A percentile compares a stretch with the other conserved stretches of the same genome.
Conservation (phyloP, 257 asterid genomes). For the Capsicum pubescens region DNA sequence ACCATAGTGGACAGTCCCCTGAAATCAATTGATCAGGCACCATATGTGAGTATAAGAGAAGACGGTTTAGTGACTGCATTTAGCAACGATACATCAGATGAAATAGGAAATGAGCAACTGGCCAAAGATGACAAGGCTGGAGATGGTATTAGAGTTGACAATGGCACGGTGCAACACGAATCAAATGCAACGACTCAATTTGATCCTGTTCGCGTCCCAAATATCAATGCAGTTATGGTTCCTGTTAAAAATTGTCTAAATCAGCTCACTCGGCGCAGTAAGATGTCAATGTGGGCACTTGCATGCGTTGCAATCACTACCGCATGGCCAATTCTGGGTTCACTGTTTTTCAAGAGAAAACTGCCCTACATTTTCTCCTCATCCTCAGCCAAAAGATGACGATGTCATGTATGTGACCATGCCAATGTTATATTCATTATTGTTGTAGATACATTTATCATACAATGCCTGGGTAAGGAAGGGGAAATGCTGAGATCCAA, state of each 20-base stretch:
- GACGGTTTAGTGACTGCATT: conserved; percentile 59
- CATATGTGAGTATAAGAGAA: conserved; percentile 52
- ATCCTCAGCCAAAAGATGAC: neutral
- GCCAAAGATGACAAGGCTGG: conserved; percentile 35
- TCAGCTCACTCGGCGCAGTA: conserved; percentile 53
- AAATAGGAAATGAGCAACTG: conserved; percentile 32
- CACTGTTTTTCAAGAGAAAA: conserved; percentile 55
- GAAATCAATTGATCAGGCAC: conserved; percentile 69
- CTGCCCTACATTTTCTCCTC: conserved; percentile 34
- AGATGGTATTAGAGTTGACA: conserved; percentile 24
- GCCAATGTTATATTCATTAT: neutral
- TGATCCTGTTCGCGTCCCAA: conserved; percentile 29
- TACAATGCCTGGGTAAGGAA: neutral
- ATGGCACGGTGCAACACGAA: conserved; percentile 26
- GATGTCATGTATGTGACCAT: neutral
- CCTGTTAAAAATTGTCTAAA: conserved; percentile 57
- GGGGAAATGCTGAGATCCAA: neutral
- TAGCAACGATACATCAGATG: conserved; percentile 31
- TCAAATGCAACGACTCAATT: conserved; percentile 27
- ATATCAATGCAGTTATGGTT: conserved; percentile 31
- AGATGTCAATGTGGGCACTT: conserved; percentile 67
- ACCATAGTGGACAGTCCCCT: conserved; percentile 41
- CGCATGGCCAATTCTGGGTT: conserved; percentile 76
- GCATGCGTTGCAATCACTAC: conserved; percentile 67
- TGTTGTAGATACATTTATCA: neutral